phyloP scores from a whole-genome alignment of 208 protist species.

The Trypanosoma theileri region DNA sequence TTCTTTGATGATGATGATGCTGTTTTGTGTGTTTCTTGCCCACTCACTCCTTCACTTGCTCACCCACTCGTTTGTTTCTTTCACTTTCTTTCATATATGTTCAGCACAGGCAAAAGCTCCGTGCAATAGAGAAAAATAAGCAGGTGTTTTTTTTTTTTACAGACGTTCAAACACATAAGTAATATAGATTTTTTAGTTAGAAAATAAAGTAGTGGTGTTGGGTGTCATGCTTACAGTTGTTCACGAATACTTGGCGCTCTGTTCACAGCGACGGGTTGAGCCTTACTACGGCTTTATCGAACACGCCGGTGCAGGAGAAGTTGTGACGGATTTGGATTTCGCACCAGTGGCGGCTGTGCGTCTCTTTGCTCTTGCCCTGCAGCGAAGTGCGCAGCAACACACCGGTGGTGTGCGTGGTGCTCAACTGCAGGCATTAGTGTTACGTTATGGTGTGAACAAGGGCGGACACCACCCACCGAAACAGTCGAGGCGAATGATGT shows the following conservation, averaged over 20 bases:
- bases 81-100: too few relatives aligned
- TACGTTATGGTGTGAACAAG: slow-evolving; percentile 19
- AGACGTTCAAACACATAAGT: too few relatives aligned
- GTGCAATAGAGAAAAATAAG: too few relatives aligned
- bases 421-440: slow-evolving; percentile 10
- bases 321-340: slow-evolving; percentile 51
- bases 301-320: slow-evolving; percentile 32
- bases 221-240: slow-evolving; percentile 39
- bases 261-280: slow-evolving; percentile 37
- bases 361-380: slow-evolving; percentile 24
- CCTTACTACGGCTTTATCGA: slow-evolving; percentile 47
- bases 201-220: background rate
- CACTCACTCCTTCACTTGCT: too few relatives aligned
- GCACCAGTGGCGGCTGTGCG: slow-evolving; percentile 16
- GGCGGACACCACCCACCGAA: slow-evolving; percentile 19
- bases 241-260: slow-evolving; percentile 58
- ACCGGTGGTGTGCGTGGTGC: background rate
- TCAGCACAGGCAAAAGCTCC: too few relatives aligned
- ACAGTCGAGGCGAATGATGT: slow-evolving; percentile 15
- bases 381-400: background rate
- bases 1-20: too few relatives aligned
- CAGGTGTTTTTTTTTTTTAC: too few relatives aligned
- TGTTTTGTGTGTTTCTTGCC: too few relatives aligned
- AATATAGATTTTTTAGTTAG: background rate
- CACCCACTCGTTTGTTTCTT: too few relatives aligned